Evolutionary conservation across 2,329 filamentous ascomycete genomes (phyloP), one percentile per base, ranked within the genome.

Genomic region (Aspergillus uvarum): DNA sequence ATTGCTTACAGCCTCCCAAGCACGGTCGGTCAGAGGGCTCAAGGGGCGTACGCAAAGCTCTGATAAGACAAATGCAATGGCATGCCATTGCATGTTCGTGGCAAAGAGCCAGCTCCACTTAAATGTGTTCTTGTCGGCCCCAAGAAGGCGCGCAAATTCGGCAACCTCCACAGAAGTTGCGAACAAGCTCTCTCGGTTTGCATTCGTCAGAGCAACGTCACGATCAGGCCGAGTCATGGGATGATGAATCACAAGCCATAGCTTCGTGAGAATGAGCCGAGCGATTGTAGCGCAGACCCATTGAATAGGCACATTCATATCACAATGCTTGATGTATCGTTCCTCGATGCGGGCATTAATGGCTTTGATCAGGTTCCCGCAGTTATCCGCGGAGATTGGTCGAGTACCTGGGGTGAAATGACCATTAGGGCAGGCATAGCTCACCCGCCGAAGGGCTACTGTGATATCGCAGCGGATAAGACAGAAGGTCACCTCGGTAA

Each of bases 181-280:
- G 70, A 92, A 90, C 1, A 93, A 80, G 59, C 87, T 87, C 62
- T 91, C 85, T 59, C 86, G 85, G 8, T 85, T 85, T 51, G 87
- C 87, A 53, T 84, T 81, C 0, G 85, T 83, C 7, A 89, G 78
- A 26, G 80, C 81, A 8, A 80, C 74, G n/a, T 81, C 81, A 26
- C 86, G 64, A 42, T 73, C 83, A 35, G 82, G 81, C 54, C 87
- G 84, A 32, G 89, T 85, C 68, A 89, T 82, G 0, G 90, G 89
- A 66, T 94, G 87, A 68, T 94, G 90, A 2, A 91, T 83, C 61
- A 92, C 83, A 38, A 95, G 81, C 78, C 88, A 91, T 80, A 92
- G 86, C 75, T 92, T 94, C 55, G 87, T 87, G 76, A 92, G 85
- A 63, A 93, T 86, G 32, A 94, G 80, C 10, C 89, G 85, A 3